Evolutionary conservation across 2,329 filamentous ascomycete genomes (phyloP).

Genomic region (Arthrobotrys musiformis): DNA sequence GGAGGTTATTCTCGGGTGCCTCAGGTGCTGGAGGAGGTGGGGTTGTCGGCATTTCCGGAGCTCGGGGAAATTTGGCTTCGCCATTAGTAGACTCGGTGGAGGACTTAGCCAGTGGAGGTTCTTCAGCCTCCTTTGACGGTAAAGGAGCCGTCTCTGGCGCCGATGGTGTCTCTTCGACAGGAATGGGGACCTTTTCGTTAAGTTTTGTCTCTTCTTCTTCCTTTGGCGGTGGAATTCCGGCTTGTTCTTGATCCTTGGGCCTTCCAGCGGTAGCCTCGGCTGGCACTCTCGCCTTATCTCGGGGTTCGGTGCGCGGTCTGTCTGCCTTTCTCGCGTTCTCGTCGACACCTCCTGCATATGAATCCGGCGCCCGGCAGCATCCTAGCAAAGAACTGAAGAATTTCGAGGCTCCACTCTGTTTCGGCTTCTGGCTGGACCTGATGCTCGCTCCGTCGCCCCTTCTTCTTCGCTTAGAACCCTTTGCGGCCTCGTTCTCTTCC

Average conservation of each 20-base stretch:
- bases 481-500: constrained; percentile 58
- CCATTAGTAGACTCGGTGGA: constrained; percentile 51
- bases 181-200: constrained; percentile 41
- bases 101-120: constrained; percentile 45
- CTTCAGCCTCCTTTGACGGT: constrained; percentile 41
- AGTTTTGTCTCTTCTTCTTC: constrained; percentile 32
- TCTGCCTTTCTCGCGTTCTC: constrained; percentile 52
- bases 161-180: constrained; percentile 23
- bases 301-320: constrained; percentile 28
- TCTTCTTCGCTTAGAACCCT: constrained; percentile 58
- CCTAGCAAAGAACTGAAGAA: constrained; percentile 60
- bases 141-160: constrained; percentile 25
- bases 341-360: constrained; percentile 35
- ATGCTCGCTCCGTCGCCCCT: constrained; percentile 57
- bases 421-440: constrained; percentile 51
- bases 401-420: constrained; percentile 47
- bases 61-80: constrained; percentile 41
- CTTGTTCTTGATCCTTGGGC: constrained; percentile 33
- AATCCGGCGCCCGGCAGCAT: constrained; percentile 57
- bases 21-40: constrained; percentile 48
- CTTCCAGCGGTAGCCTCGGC: constrained; percentile 30
- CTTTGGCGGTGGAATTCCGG: constrained; percentile 15
- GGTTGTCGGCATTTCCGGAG: constrained; percentile 34
- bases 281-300: constrained; percentile 43
- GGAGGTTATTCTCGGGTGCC: constrained; percentile 27